These are phyloP conservation scores for Mytilinidion resinicola DNA, from an alignment of 495 filamentous ascomycete genomes.

Conservation along the genomic window DNA sequence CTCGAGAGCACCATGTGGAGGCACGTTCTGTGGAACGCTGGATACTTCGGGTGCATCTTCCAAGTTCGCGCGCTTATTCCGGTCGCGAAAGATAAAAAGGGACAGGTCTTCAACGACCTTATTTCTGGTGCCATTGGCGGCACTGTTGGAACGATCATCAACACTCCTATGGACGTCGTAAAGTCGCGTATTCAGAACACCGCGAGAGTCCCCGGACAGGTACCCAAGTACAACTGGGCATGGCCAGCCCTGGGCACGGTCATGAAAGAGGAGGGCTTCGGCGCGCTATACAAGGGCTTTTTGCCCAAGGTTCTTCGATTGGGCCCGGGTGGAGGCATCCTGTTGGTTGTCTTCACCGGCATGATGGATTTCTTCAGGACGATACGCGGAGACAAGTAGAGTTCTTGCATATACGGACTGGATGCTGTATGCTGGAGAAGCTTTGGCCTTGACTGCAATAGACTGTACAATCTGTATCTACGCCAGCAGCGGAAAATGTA, in stretches of 20 bases:
- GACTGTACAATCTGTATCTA: too few relatives aligned
- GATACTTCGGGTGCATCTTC: constrained; percentile 98
- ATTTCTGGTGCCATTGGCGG: constrained; percentile 82
- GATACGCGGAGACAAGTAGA: constrained; percentile 38
- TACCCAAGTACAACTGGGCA: constrained; percentile 97
- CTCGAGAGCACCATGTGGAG: constrained; percentile 95
- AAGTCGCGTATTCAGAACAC: constrained; percentile 97
- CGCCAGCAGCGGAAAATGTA: too few relatives aligned
- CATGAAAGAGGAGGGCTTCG: constrained; percentile 87
- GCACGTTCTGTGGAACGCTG: constrained; percentile 93
- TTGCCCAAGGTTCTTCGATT: constrained; percentile 87
- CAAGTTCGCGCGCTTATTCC: constrained; percentile 84
- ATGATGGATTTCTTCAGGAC: constrained; percentile 86
- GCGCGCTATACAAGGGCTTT: constrained; percentile 95
- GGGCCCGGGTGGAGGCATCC: constrained; percentile 84
- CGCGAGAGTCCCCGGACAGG: constrained; percentile 66
- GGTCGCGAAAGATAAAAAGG: constrained; percentile 65
- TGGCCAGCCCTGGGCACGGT: constrained; percentile 78
- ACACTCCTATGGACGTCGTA: constrained; percentile 96
- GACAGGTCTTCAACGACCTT: constrained; percentile 78
- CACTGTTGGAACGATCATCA: constrained; percentile 86
- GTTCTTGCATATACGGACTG: too few relatives aligned
- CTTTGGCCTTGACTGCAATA: too few relatives aligned
- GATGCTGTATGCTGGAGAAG: too few relatives aligned
- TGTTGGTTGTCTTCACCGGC: constrained; percentile 85